Conservation (phyloP, 257 asterid genomes). For the Eucommia ulmoides region DNA sequence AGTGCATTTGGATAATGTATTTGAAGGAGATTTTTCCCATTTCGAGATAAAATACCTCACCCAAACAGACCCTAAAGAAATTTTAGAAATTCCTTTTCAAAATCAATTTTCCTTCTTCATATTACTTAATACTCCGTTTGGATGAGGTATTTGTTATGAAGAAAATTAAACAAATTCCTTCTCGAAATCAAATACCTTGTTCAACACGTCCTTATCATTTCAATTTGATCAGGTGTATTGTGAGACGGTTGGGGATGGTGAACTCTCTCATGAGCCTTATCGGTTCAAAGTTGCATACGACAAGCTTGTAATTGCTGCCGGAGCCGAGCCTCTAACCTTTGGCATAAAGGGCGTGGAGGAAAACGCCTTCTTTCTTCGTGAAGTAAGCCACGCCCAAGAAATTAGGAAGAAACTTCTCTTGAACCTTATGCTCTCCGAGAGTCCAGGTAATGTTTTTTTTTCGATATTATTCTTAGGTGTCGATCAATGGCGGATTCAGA, state of each 20-base stretch:
- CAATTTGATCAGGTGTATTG: conserved; percentile 52
- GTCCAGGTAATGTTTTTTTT: conserved; percentile 46
- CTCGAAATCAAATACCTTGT: no score
- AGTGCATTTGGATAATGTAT: no score
- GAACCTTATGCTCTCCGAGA: conserved; percentile 81
- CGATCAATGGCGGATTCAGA: no score
- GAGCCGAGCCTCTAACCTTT: conserved; percentile 81
- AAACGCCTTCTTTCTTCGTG: conserved; percentile 79
- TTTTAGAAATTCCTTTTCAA: no score
- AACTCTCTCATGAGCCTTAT: conserved; percentile 32
- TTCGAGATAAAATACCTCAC: no score
- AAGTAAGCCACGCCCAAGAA: conserved; percentile 84
- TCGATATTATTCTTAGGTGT: no score
- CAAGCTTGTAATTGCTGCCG: conserved; percentile 85
- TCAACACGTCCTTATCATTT: no score
- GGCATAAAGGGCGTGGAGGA: conserved; percentile 83
- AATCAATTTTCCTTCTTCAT: no score
- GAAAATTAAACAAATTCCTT: neutral
- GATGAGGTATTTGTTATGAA: neutral
- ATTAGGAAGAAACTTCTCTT: conserved; percentile 80
- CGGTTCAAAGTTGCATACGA: conserved; percentile 74
- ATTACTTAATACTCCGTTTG: no score
- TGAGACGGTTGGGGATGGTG: conserved; percentile 37
- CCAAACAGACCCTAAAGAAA: no score
- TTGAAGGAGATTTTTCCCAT: no score